phyloP scores from a whole-genome alignment of 208 protist genomes.

The Vickermania ingenoplastis region DNA sequence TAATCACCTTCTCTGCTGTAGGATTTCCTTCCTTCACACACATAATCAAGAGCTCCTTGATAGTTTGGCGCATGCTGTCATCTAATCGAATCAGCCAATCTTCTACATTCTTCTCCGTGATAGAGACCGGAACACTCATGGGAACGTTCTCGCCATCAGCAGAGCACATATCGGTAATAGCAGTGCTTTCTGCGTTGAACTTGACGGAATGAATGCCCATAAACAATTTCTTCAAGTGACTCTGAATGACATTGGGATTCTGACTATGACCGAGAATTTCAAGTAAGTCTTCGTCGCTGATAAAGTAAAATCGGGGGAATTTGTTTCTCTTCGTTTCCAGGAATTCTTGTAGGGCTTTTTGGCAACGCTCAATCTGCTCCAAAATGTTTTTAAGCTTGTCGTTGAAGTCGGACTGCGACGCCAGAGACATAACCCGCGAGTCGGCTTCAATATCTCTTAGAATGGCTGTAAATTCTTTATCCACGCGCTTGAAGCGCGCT shows the following conservation, averaged over 20 bases:
- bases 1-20: slow-evolving; percentile 14
- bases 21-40: slow-evolving; percentile 44
- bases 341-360: slow-evolving; percentile 95
- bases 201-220: slow-evolving; percentile 87
- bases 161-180: slow-evolving; percentile 87
- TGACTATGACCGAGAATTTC: slow-evolving; percentile 96
- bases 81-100: slow-evolving; percentile 91
- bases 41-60: slow-evolving; percentile 55
- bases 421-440: slow-evolving; percentile 88
- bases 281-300: slow-evolving; percentile 97
- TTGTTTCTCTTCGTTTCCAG: slow-evolving; percentile 96
- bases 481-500: slow-evolving; percentile 92
- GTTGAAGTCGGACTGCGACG: slow-evolving; percentile 70
- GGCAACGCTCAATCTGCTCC: slow-evolving; percentile 94
- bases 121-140: slow-evolving; percentile 58
- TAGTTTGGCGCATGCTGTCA: slow-evolving; percentile 70
- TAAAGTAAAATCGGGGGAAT: slow-evolving; percentile 97
- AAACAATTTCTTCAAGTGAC: slow-evolving; percentile 92
- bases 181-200: slow-evolving; percentile 70
- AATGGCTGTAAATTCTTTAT: slow-evolving; percentile 93
- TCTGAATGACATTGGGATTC: slow-evolving; percentile 84
- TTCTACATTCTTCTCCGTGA: slow-evolving; percentile 86
- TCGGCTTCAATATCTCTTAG: slow-evolving; percentile 83
- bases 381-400: slow-evolving; percentile 83
- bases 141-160: slow-evolving; percentile 79